A percentile compares a stretch with the other conserved stretches of the same genome.
Conservation (phyloP, 768 basidiomycete species). For the Cubamyces sp. region DNA sequence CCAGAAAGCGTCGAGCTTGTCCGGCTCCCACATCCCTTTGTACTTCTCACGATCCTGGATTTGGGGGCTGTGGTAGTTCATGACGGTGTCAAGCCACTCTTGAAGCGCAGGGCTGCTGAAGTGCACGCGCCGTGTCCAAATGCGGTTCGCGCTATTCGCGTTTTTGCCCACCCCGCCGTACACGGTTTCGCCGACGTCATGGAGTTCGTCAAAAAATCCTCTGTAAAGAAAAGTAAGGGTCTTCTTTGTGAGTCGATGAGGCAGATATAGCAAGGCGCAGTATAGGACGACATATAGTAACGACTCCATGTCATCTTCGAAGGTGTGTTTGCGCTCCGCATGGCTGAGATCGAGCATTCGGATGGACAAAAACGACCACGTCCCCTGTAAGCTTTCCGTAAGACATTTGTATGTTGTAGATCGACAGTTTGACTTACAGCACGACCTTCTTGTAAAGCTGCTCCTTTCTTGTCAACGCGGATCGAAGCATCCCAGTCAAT, state of each 20-base stretch:
- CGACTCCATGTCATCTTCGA: slow-evolving; percentile 24
- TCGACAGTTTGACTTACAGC: too few relatives aligned
- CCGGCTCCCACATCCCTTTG: background rate
- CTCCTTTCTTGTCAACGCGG: background rate
- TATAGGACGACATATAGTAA: slow-evolving; percentile 19
- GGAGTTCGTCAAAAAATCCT: background rate
- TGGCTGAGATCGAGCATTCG: too few relatives aligned
- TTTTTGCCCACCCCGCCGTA: background rate
- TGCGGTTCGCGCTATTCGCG: background rate
- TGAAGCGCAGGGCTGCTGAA: background rate
- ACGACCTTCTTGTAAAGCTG: background rate
- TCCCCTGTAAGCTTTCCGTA: too few relatives aligned
- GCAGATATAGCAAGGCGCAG: slow-evolving; percentile 9
- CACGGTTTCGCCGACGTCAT: background rate
- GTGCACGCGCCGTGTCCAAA: background rate
- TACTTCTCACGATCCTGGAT: too few relatives aligned
- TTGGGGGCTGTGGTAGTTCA: background rate
- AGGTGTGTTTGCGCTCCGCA: background rate
- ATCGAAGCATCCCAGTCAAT: slow-evolving; percentile 17
- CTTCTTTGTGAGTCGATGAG: background rate
- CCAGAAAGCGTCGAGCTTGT: background rate
- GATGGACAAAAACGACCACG: too few relatives aligned
- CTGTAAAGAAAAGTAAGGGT: background rate
- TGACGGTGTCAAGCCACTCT: slow-evolving; percentile 7
- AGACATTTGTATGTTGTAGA: too few relatives aligned